Evolutionary conservation across 371 early-diverging fungal genomes (phyloP), one percentile per base, ranked within the genome.

Genomic region (Mucor racemosus): DNA sequence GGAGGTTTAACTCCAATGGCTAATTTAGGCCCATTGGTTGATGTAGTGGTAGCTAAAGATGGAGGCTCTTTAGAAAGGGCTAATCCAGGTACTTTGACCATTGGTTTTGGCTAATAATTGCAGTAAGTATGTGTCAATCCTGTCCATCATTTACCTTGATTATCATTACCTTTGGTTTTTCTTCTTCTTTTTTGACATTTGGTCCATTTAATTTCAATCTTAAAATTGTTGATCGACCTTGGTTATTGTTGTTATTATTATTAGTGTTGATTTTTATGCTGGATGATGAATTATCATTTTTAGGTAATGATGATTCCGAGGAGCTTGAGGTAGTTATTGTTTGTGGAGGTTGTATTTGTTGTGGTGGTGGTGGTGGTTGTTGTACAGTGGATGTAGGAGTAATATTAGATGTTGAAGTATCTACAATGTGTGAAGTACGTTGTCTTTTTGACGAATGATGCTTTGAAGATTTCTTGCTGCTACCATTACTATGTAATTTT

Each of bases 401-500:
- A 19, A 14, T 56, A 36, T 56, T 56, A 4, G 19, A 14, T 10
- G 56, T 56, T 34, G 34, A 15, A 5, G 36, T 56, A 34, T 11
- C 64, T 46, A 42, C 65, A 50, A 15, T 65, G 33, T 40, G 33
- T 31, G 66, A 65, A 38, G 39, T 62, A 39, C 60, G 50, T 53
- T 31, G 38, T 46, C 38, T 31, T 53, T 58, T 65, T 64, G 41
- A 62, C 21, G 40, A 17, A 21, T 56, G 35, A 14, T 31, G 21
- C 35, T 41, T 19, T 9, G 35, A 50, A 10, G 53, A 33, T 26
- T 68, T 67, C 41, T 62, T 72, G 61, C 61, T 73, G 56, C 9
- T 33, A 35, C 56, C 19, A n/a, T n/a, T 33, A 35, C 56, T 35
- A n/a, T 50, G 67, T 15, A 46, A 64, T 44, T 89, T 88, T 5